Evolutionary conservation across 176 grass and related monocot species (phyloP), one percentile per base, ranked within the genome.

Genomic region (Urochloa ruziziensis): DNA sequence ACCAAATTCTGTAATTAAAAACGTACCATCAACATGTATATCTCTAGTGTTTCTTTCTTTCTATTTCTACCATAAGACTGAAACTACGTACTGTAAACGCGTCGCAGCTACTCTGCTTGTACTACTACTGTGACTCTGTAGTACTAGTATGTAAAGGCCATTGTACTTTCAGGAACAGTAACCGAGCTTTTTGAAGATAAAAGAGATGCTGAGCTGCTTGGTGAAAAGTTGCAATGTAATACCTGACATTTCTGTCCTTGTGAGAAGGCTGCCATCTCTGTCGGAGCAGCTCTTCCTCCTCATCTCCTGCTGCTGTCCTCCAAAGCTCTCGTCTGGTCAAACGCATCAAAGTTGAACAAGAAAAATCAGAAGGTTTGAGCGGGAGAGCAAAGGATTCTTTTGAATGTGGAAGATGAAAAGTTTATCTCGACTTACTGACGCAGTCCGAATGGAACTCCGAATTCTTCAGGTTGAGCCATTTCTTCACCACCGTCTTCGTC

Each of bases 241-340:
- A 93, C 92, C 92, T 86, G 95, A 91, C 75, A 85, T 24, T 82
- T 95, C 82, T 58, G 77, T 89, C 59, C 82, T 74, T 36, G 53
- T 84, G 23, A 79, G 83, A 75, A 90, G 75, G 83, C 83, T 87
- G 72, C 83, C 86, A 10, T 95, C 91, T 73, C 88, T 91, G 82
- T 98, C 91, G 9, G 96, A 98, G 71, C 91, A 98, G 76, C 96
- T 95, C 87, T 87, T 95, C 61, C 91, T 83, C 90, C 91, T 94
- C 84, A 51, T 36, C 61, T 77, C 43, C 16, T 21, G 53, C 8
- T 24, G 44, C 85, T 21, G 34, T 0, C 59, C 80, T 11, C 51
- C 54, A 39, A 82, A 82, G 6, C 66, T 86, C 27, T 84, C 82
- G 16, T 53, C 91, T 91, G 73, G 72, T 74, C 48, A 64, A 73